Base-by-base conservation (phyloP, 2,329 filamentous ascomycete species). In the Tolypocladium pustulatum region DNA sequence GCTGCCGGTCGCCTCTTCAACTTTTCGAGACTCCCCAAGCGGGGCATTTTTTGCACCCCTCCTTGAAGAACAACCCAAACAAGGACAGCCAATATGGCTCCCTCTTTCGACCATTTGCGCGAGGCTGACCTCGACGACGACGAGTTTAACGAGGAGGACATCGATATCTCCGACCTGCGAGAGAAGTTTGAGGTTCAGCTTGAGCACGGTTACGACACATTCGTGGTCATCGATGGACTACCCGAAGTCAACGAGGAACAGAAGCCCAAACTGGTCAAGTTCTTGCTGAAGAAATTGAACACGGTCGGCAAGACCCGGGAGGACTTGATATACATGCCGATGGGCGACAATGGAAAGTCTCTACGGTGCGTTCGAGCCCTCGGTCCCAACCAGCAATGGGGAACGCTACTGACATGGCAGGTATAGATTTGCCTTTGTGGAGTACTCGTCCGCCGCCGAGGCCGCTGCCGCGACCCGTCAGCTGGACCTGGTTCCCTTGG, bases 101-200 rank as follows among this genome's bases (percentile, higher is more conserved):
- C 73, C 59, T 91, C 90, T 73, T 97, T 96, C 76, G 90, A 96
- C 72, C 89, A 91, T 70, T 82, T 97, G 72, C 88, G 89, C 75
- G 91, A 96, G 75, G 90, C 93, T 69, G 90, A 96, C 74, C 87
- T 93, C 74, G 84, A 88, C 70, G 84, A 87, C 65, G 91, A 94
- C 69, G 88, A 92, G 72, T 89, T 88, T 73, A 92, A 96, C 73
- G 88, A 94, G 76, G 88, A 92, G 71, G 91, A 97, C 73, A 88
- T 97, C 75, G 93, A 97, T 74, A 91, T 96, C 74, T 93, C 90
- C 67, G 93, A 99, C 77, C 83, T 99, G 66, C 85, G 87, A 73
- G 92, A 95, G 74, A 91, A 95, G 76, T 97, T 92, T 73, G 91
- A 97, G 77, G 92, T 97, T 63, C 90, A 93, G 72, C 82, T 97